These are phyloP conservation scores for Capronia epimyces DNA, from an alignment of 2,329 filamentous ascomycete species.

Conservation along the genomic window DNA sequence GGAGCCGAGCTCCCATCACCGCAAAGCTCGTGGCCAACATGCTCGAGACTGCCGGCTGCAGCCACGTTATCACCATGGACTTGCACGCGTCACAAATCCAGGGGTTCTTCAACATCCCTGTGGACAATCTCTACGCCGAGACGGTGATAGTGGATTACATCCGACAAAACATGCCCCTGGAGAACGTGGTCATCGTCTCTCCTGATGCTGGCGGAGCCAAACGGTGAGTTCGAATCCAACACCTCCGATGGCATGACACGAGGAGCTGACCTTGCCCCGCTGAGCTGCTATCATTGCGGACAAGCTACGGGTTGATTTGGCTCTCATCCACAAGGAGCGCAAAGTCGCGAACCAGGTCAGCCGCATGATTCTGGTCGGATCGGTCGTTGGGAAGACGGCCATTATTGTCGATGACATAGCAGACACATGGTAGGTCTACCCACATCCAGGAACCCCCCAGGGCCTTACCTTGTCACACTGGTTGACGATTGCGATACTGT, in stretches of 20 bases:
- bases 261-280: too few relatives aligned
- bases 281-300: constrained; percentile 88
- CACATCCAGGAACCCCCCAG: background rate
- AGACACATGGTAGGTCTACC: constrained; percentile 61
- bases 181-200: constrained; percentile 82
- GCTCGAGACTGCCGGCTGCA: constrained; percentile 85
- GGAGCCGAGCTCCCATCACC: constrained; percentile 75
- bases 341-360: constrained; percentile 81
- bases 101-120: constrained; percentile 95
- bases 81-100: constrained; percentile 93
- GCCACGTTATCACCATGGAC: constrained; percentile 92
- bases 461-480: too few relatives aligned
- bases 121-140: constrained; percentile 70
- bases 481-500: background rate
- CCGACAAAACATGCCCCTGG: constrained; percentile 74
- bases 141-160: constrained; percentile 56
- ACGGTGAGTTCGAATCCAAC: constrained; percentile 23
- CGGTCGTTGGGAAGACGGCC: constrained; percentile 80
- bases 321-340: constrained; percentile 92
- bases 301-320: constrained; percentile 80
- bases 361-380: constrained; percentile 87
- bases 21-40: constrained; percentile 78
- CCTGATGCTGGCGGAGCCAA: constrained; percentile 94
- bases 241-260: background rate
- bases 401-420: constrained; percentile 98